Percentiles rank a stretch among this genome's conserved stretches.
Evolutionary conservation across 2,329 filamentous ascomycete genomes (phyloP).

Genomic region (Alternaria sp.): DNA sequence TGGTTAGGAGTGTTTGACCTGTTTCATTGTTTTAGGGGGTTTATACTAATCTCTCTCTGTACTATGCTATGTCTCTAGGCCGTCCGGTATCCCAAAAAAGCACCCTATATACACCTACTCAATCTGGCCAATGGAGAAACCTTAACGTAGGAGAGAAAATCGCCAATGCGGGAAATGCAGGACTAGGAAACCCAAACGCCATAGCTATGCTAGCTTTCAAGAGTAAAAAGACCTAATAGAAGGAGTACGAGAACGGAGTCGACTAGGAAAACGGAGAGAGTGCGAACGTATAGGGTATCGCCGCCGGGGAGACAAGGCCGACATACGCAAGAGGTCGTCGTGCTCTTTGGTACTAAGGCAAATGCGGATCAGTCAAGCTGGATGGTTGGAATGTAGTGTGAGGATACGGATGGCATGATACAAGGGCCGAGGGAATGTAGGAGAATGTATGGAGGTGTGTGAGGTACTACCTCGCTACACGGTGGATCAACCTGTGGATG

Average conservation of each 20-base stretch:
- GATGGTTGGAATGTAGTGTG: slow-evolving; percentile 3
- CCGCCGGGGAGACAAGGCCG: slow-evolving; percentile 13
- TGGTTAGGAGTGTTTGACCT: neutral
- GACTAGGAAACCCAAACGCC: slow-evolving; percentile 12
- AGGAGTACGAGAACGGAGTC: slow-evolving; percentile 13
- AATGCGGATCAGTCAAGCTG: slow-evolving; percentile 10
- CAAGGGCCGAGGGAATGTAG: slow-evolving; percentile 8
- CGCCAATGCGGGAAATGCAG: slow-evolving; percentile 2
- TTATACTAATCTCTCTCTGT: slow-evolving; percentile 5
- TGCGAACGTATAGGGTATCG: slow-evolving; percentile 8
- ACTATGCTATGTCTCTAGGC: slow-evolving; percentile 4
- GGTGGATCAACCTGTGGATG: slow-evolving; percentile 36
- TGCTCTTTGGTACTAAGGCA: slow-evolving; percentile 6
- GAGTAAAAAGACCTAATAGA: slow-evolving; percentile 16
- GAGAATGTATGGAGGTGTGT: slow-evolving; percentile 5
- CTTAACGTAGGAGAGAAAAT: slow-evolving; percentile 2
- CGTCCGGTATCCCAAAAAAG: neutral
- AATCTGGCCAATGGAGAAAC: neutral
- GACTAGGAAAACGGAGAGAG: slow-evolving; percentile 19
- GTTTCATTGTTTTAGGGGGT: slow-evolving; percentile 4
- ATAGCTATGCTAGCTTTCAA: slow-evolving; percentile 16
- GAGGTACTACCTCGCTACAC: slow-evolving; percentile 41
- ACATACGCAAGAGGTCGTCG: slow-evolving; percentile 9
- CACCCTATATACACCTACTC: slow-evolving; percentile 2
- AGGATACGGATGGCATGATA: slow-evolving; percentile 6